Evolutionary conservation across 768 basidiomycete genomes (phyloP).

Genomic region (Filobasidium wieringae): DNA sequence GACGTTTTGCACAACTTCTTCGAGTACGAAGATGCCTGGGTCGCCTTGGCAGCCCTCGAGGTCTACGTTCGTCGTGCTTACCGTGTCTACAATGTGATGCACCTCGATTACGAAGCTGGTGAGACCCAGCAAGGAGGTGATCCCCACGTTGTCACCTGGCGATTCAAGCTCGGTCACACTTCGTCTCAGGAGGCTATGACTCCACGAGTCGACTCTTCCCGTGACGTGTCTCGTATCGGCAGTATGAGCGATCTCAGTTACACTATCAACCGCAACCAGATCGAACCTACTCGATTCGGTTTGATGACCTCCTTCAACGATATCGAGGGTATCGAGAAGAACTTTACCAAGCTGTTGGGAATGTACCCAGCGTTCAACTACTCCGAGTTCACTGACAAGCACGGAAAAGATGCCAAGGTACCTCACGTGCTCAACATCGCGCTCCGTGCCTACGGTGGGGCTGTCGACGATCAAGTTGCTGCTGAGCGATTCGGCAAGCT

Average conservation of each 20-base stretch:
- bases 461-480: slow-evolving; percentile 66
- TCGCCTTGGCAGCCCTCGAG: slow-evolving; percentile 83
- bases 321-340: slow-evolving; percentile 53
- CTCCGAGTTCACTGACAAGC: slow-evolving; percentile 59
- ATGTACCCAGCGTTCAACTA: slow-evolving; percentile 63
- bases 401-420: slow-evolving; percentile 59
- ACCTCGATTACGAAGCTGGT: slow-evolving; percentile 89
- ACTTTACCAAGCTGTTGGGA: slow-evolving; percentile 61
- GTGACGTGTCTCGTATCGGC: slow-evolving; percentile 63
- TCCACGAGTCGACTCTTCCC: slow-evolving; percentile 40
- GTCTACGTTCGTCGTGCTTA: slow-evolving; percentile 94
- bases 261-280: slow-evolving; percentile 67
- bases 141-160: slow-evolving; percentile 72
- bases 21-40: slow-evolving; percentile 68
- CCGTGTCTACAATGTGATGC: slow-evolving; percentile 78
- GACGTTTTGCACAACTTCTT: slow-evolving; percentile 96
- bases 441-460: slow-evolving; percentile 73
- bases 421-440: slow-evolving; percentile 93
- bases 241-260: slow-evolving; percentile 94
- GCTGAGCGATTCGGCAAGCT: slow-evolving; percentile 55
- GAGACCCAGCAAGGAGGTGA: slow-evolving; percentile 65
- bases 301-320: slow-evolving; percentile 84
- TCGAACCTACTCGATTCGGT: slow-evolving; percentile 80
- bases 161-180: slow-evolving; percentile 80
- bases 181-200: slow-evolving; percentile 44